phyloP scores from a whole-genome alignment of 208 protist species.

The Zelonia costaricensis region DNA sequence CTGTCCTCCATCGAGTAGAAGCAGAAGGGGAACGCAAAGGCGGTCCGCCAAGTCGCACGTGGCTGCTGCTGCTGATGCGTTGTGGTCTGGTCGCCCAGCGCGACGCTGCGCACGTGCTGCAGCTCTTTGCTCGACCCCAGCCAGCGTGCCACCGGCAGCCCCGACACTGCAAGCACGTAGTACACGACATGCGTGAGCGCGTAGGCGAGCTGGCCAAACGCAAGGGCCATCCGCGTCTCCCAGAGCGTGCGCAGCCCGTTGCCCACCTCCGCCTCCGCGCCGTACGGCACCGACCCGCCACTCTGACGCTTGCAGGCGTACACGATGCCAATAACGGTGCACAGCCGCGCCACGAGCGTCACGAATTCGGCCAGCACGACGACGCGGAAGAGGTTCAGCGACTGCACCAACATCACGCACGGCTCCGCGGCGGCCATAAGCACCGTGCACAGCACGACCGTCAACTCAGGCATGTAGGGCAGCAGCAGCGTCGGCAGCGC shows the following conservation, averaged over 20 bases:
- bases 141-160: conserved; percentile 18
- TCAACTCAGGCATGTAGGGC: conserved; percentile 46
- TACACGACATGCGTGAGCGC: conserved; percentile 46
- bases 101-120: conserved; percentile 27
- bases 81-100: conserved; percentile 15
- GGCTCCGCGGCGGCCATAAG: conserved; percentile 58
- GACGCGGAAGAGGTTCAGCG: conserved; percentile 59
- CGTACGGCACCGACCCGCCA: conserved; percentile 3
- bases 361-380: conserved; percentile 73
- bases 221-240: conserved; percentile 55
- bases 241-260: conserved; percentile 34
- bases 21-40: conserved; percentile 35
- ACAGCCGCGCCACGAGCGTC: conserved; percentile 49
- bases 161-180: conserved; percentile 45
- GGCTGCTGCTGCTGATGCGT: not conserved
- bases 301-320: conserved; percentile 10
- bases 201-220: conserved; percentile 58
- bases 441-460: conserved; percentile 46
- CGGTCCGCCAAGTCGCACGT: not conserved
- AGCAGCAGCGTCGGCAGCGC: conserved; percentile 1
- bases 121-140: conserved; percentile 32
- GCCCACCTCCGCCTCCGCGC: conserved; percentile 6
- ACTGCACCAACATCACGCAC: conserved; percentile 63
- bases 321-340: conserved; percentile 42
- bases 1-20: conserved; percentile 16